Evolutionary conservation across 2,329 filamentous ascomycete species (phyloP), one percentile per base, ranked within the genome.

Genomic region (Fusarium caatingaense): DNA sequence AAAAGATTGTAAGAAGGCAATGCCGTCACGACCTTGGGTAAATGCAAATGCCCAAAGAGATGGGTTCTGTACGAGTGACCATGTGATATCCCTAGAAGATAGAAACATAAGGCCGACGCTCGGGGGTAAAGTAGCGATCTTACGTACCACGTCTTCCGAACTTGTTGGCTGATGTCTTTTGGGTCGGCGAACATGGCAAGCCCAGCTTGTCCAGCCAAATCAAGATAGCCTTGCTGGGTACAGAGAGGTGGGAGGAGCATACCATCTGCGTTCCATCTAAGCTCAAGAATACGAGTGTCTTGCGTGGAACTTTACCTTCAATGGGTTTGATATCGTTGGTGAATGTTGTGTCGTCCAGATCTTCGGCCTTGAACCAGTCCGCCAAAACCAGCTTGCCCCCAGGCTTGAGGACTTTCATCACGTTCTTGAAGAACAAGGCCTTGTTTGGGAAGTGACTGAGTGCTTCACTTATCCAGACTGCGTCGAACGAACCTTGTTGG

Each of bases 401-500:
- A 0, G 78, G 60, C 40, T 80, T 83, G 51, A 90, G 77, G 34
- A 89, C 78, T 48, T 77, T 78, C 30, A 78, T 78, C 3, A 84
- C 83, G 64, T 88, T 89, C 27, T 77, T 75, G 73, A 89, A 89
- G 78, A 89, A 89, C 4, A 88, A 77, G 3, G 81, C 78, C 76
- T 89, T 89, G 72, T 89, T 82, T 1, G 87, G 86, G 60, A 89
- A 83, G 75, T 89, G 87, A 69, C 85, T 88, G 62, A 89, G 81
- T 4, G 87, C 87, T 75, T 89, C 87, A 50, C 85, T 87, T 74
- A 89, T 88, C 87, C 87, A 90, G 23, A 89, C 86, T 45, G 81
- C 82, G 69, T 89, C 86, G 68, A 89, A 89, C 3, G 68, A 75
- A 50, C 72, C 76, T 30, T 74, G 72, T 34, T 78, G 77, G 3